Evolutionary conservation across 2,329 filamentous ascomycete species (phyloP).

Genomic region (Microthyrium microscopicum): DNA sequence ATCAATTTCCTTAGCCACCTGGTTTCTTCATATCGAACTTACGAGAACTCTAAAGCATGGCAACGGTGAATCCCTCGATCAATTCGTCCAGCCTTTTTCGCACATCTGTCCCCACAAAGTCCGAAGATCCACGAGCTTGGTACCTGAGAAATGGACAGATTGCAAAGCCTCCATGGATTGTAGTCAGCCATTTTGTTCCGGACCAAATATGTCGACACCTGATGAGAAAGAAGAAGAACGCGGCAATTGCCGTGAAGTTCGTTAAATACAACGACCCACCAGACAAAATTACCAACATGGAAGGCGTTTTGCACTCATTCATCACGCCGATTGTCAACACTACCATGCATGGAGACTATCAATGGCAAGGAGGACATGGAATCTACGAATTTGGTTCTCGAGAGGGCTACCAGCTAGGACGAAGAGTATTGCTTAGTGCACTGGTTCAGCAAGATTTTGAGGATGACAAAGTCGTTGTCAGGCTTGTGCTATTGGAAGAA

Average conservation of each 20-base stretch:
- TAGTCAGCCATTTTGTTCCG: no score
- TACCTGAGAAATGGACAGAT: no score
- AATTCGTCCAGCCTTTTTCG: no score
- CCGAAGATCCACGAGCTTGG: no score
- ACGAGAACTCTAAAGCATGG: no score
- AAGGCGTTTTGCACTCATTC: slow-evolving; percentile 3
- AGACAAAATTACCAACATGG: slow-evolving; percentile 1
- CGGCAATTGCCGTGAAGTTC: slow-evolving; percentile 1
- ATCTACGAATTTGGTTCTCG: not conserved
- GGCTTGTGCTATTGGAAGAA: not conserved
- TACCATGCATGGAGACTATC: slow-evolving; percentile 3
- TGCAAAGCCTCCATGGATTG: no score
- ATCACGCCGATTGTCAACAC: not conserved
- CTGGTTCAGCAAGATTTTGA: slow-evolving; percentile 3
- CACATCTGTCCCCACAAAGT: no score
- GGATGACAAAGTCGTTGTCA: not conserved
- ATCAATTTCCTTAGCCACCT: no score
- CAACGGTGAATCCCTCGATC: no score
- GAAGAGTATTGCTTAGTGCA: not conserved
- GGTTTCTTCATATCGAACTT: no score
- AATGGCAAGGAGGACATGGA: not conserved
- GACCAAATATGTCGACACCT: no score
- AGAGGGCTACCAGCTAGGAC: slow-evolving; percentile 1
- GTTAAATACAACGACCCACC: not conserved
- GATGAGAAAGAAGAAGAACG: slow-evolving; percentile 1